A percentile compares a stretch with the other conserved stretches of the same genome.
Evolutionary conservation across 805 yeast species (phyloP).

Genomic region (Metschnikowia anglica): DNA sequence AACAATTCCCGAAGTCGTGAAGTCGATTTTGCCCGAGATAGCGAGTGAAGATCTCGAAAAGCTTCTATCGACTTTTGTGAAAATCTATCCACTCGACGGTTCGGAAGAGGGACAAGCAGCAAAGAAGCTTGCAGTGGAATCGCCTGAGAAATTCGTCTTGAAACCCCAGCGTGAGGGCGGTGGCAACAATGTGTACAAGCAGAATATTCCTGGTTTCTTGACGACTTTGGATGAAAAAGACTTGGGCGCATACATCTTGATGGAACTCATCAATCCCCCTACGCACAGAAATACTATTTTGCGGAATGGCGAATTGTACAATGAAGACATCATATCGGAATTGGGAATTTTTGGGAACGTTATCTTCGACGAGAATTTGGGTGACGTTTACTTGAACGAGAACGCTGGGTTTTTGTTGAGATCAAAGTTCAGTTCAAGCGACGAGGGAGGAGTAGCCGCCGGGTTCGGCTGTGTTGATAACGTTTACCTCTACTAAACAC

Average conservation of each 20-base stretch:
- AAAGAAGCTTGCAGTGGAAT: slow-evolving; percentile 60
- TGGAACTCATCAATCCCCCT: slow-evolving; percentile 89
- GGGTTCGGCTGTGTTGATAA: slow-evolving; percentile 97
- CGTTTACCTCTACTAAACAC: slow-evolving; percentile 54
- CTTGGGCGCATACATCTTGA: slow-evolving; percentile 89
- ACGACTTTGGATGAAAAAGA: slow-evolving; percentile 56
- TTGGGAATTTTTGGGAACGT: slow-evolving; percentile 87
- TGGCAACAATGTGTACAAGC: slow-evolving; percentile 89
- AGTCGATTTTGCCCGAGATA: slow-evolving; percentile 44
- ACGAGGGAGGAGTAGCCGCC: slow-evolving; percentile 99
- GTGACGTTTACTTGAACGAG: slow-evolving; percentile 58
- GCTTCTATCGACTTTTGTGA: slow-evolving; percentile 69
- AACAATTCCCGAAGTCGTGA: slow-evolving; percentile 52
- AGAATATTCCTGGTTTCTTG: slow-evolving; percentile 77
- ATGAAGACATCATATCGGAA: slow-evolving; percentile 84
- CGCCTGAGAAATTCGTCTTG: slow-evolving; percentile 73
- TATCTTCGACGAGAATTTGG: slow-evolving; percentile 64
- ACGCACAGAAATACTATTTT: slow-evolving; percentile 65
- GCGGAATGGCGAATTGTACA: slow-evolving; percentile 57
- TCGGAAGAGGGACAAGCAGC: slow-evolving; percentile 62
- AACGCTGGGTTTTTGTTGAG: slow-evolving; percentile 84
- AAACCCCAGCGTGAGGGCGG: slow-evolving; percentile 99
- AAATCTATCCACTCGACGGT: slow-evolving; percentile 82
- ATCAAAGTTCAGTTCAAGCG: slow-evolving; percentile 71
- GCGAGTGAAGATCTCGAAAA: slow-evolving; percentile 28